Conservation (phyloP, 768 basidiomycete species). For the Chalciporus piperatus region DNA sequence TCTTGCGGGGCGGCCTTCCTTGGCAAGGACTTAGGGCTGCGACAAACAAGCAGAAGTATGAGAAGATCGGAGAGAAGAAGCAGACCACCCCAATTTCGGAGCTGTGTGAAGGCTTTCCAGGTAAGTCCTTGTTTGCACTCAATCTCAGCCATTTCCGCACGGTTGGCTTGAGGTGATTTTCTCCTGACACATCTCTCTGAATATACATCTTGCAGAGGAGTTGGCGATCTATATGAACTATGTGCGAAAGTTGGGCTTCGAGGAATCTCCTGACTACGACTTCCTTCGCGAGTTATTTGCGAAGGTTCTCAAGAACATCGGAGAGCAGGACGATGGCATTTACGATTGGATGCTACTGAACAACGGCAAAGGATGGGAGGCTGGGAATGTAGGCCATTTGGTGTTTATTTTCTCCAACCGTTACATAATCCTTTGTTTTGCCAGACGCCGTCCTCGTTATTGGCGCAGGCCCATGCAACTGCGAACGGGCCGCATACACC, state of each 20-base stretch:
- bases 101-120: conserved; percentile 95
- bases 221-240: conserved; percentile 99
- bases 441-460: conserved; percentile 43
- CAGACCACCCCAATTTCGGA: conserved; percentile 90
- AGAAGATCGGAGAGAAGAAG: conserved; percentile 99
- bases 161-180: neutral
- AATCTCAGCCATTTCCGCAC: neutral
- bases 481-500: conserved; percentile 53
- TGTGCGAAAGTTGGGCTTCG: conserved; percentile 96
- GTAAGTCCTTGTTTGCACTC: conserved; percentile 35
- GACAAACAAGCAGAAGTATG: conserved; percentile 99
- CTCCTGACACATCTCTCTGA: neutral
- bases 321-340: conserved; percentile 86
- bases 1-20: conserved; percentile 90
- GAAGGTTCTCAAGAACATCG: conserved; percentile 84
- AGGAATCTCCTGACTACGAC: conserved; percentile 97
- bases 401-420: neutral
- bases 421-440: conserved; percentile 6
- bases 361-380: conserved; percentile 95
- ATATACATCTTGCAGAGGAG: conserved; percentile 54
- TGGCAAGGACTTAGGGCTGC: conserved; percentile 98
- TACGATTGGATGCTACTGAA: conserved; percentile 98
- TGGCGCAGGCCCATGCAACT: conserved; percentile 53
- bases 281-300: conserved; percentile 93
- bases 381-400: conserved; percentile 60